Base-by-base conservation (phyloP, 495 filamentous ascomycete species). In the Hypomontagnella monticulosa region DNA sequence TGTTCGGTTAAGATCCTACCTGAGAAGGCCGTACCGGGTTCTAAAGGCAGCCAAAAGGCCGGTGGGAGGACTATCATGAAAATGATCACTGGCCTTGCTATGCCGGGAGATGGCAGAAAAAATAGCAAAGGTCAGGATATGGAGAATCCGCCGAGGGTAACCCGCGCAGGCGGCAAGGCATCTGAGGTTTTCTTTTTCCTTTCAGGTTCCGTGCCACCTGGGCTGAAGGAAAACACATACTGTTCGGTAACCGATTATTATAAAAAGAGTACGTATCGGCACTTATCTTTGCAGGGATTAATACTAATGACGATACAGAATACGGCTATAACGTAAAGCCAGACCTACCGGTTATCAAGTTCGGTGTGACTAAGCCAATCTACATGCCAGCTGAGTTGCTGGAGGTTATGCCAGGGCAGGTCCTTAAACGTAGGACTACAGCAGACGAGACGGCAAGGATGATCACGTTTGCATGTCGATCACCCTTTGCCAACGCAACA, bases 341-440 rank as follows among this genome's bases (percentile, higher is more conserved):
- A 4, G 61, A 71, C 0, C 57, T 84, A 5, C 91, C 91, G 0
- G 81, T 94, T 3, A 75, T 97, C 57, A 93, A 96, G 68, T 80
- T 89, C 10, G 91, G 91, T 4, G 69, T 51, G 1, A 72, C 78
- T 0, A 83, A 80, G 18, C 88, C 91, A 0, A 78, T 77, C 16
- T 94, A 89, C 63, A 67, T 92, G 43, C 87, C 91, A 0, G 81
- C 86, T 0, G 90, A 96, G 63, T 75, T 88, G 4, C 88, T 88
- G 67, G 67, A 67, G 2, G 83, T 96, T 6, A 63, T 87, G 4
- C 83, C 85, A 6, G 92, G 91, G 0, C 91, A 97, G 70, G 66
- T 84, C 8, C 72, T 87, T 11, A 79, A 80, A 57, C 68, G 77
- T 1, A 86, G 87, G 71, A 79, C 92, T 18, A 73, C 67, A 11